Evolutionary conservation across 108 stramenopile species (phyloP).

Genomic region (Conticribra weissflogii): DNA sequence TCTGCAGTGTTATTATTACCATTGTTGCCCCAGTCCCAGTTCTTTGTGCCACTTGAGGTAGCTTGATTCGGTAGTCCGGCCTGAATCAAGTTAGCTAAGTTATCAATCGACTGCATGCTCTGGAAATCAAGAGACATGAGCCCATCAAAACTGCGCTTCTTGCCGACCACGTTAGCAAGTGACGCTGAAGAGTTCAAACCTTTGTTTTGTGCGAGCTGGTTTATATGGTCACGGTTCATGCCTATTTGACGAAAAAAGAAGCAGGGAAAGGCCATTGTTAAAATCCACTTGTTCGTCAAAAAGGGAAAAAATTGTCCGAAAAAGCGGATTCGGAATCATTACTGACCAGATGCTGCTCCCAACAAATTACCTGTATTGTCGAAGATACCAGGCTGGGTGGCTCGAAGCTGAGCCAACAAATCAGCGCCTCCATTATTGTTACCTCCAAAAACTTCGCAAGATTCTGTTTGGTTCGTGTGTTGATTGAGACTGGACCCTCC

Average conservation of each 20-base stretch:
- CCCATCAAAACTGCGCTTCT: constrained; percentile 76
- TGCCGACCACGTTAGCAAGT: constrained; percentile 77
- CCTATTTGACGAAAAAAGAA: constrained; percentile 75
- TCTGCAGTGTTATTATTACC: not conserved
- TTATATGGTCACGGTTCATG: constrained; percentile 69
- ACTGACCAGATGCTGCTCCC: constrained; percentile 4
- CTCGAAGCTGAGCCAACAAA: constrained; percentile 40
- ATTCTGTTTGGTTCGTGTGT: not conserved
- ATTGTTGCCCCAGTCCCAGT: constrained; percentile 43
- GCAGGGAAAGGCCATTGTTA: constrained; percentile 45
- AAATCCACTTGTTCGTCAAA: constrained; percentile 1
- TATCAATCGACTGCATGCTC: constrained; percentile 85
- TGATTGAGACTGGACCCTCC: constrained; percentile 13
- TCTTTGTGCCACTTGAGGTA: constrained; percentile 78
- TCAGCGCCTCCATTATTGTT: constrained; percentile 13
- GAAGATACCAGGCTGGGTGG: constrained; percentile 26
- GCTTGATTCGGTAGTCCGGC: constrained; percentile 39
- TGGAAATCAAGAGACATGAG: constrained; percentile 88
- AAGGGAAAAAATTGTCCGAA: not conserved
- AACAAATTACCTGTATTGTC: constrained; percentile 15
- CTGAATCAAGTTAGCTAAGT: constrained; percentile 83
- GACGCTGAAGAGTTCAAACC: constrained; percentile 61
- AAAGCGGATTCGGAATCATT: not conserved
- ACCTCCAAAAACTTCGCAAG: not conserved
- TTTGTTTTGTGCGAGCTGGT: constrained; percentile 59